These are phyloP conservation scores for Pestalotiopsis sp. DNA, from an alignment of 2,329 filamentous ascomycete genomes.

Conservation along the genomic window DNA sequence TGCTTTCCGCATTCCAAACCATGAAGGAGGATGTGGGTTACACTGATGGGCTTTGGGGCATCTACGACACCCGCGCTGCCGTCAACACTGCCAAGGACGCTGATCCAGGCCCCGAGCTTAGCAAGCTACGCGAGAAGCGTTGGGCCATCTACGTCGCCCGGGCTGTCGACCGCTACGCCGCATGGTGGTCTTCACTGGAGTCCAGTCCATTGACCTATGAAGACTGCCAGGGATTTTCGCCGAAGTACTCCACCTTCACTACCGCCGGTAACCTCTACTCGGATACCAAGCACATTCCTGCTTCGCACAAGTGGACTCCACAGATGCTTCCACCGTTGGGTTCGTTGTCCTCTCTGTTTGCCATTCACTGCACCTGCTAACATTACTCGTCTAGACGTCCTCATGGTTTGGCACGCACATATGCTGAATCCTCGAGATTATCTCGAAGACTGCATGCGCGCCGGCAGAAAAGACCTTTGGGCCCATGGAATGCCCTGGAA, in stretches of 20 bases:
- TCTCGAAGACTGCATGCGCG: slow-evolving; percentile 71
- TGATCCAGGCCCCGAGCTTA: slow-evolving; percentile 42
- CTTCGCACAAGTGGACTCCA: slow-evolving; percentile 36
- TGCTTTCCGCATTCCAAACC: slow-evolving; percentile 68
- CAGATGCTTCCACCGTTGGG: slow-evolving; percentile 60
- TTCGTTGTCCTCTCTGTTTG: slow-evolving; percentile 26
- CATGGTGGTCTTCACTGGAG: slow-evolving; percentile 60
- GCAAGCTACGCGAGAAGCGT: slow-evolving; percentile 68
- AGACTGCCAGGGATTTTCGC: too few species aligned
- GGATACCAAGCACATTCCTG: too few species aligned
- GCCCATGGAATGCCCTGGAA: slow-evolving; percentile 68
- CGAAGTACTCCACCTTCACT: too few species aligned
- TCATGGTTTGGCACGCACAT: slow-evolving; percentile 81
- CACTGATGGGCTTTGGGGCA: slow-evolving; percentile 67
- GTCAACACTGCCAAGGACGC: slow-evolving; percentile 17
- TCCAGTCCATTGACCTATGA: slow-evolving; percentile 27
- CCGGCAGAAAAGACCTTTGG: slow-evolving; percentile 60
- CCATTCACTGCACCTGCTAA: slow-evolving; percentile 25
- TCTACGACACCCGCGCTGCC: slow-evolving; percentile 51
- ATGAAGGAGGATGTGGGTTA: slow-evolving; percentile 70
- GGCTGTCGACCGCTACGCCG: slow-evolving; percentile 68
- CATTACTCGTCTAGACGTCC: slow-evolving; percentile 53
- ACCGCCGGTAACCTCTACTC: too few species aligned
- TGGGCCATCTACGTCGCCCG: slow-evolving; percentile 72
- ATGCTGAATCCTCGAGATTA: slow-evolving; percentile 78